Percentiles rank a stretch among this genome's conserved stretches.
Evolutionary conservation across 768 basidiomycete genomes (phyloP).

Genomic region (Glaciozyma antarctica): DNA sequence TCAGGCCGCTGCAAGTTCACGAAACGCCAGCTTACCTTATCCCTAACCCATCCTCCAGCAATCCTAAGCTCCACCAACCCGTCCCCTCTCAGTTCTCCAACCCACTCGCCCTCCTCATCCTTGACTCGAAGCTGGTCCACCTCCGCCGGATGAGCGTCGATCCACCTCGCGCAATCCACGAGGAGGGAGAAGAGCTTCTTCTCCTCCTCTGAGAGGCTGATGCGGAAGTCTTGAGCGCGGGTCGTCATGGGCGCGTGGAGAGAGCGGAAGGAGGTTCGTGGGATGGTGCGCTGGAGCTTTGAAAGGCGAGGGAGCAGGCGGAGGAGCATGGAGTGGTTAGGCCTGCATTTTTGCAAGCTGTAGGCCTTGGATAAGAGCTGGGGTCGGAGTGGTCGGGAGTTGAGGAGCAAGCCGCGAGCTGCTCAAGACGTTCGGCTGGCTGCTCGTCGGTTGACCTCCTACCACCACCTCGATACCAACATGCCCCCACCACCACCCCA

Average conservation of each 20-base stretch:
- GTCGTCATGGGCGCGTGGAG: background rate
- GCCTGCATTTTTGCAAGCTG: background rate
- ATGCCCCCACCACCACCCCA: slow-evolving; percentile 17
- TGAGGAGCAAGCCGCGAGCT: background rate
- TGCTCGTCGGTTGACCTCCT: background rate
- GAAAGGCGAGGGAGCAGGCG: background rate
- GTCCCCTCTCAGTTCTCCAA: slow-evolving; percentile 49
- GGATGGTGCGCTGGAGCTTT: background rate
- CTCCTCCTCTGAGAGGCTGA: slow-evolving; percentile 24
- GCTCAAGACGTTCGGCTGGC: background rate
- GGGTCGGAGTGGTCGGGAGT: background rate
- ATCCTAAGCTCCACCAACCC: slow-evolving; percentile 62
- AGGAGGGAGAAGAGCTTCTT: slow-evolving; percentile 13
- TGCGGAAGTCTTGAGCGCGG: background rate
- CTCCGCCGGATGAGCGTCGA: slow-evolving; percentile 10
- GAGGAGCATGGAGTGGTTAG: background rate
- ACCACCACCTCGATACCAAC: background rate
- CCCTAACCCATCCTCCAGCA: slow-evolving; percentile 96
- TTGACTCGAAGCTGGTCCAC: slow-evolving; percentile 19
- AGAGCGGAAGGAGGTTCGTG: background rate
- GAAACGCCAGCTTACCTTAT: slow-evolving; percentile 60
- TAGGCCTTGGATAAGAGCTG: background rate
- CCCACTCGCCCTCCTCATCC: slow-evolving; percentile 24
- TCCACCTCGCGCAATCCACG: slow-evolving; percentile 28
- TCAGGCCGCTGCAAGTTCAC: background rate